Evolutionary conservation across 345 rosid species (phyloP).

Genomic region (Lenwebbia sp.): DNA sequence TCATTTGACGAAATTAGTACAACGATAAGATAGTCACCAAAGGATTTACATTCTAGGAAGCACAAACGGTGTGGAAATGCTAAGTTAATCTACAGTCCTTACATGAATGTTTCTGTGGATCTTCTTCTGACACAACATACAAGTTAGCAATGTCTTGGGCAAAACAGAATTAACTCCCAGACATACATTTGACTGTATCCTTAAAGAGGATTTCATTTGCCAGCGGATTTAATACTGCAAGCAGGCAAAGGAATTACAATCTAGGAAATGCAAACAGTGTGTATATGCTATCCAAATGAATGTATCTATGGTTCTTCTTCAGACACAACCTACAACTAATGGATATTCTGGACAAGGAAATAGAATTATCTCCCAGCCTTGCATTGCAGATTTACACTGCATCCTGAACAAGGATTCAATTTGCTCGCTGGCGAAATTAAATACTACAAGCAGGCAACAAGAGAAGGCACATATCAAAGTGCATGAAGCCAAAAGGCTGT

Average conservation of each 20-base stretch:
- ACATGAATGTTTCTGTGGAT: neutral
- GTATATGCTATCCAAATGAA: neutral
- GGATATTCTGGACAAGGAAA: neutral
- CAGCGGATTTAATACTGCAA: neutral
- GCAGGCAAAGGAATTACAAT: neutral
- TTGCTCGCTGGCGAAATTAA: neutral
- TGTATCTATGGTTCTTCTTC: neutral
- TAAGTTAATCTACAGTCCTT: neutral
- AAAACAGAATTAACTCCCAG: neutral
- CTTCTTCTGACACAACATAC: neutral
- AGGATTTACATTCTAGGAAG: neutral
- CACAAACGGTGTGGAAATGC: neutral
- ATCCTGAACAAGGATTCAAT: neutral
- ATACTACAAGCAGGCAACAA: neutral
- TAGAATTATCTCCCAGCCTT: neutral
- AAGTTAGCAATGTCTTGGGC: neutral
- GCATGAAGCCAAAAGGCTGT: neutral
- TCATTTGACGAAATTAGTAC: neutral
- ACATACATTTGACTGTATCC: neutral
- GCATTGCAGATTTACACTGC: neutral
- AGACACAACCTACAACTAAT: neutral
- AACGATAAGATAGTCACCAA: neutral
- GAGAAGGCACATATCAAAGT: neutral
- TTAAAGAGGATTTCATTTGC: neutral
- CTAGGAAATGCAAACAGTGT: neutral